Conservation (phyloP, 2,329 filamentous ascomycete genomes). For the Aspergillus hiratsukae region DNA sequence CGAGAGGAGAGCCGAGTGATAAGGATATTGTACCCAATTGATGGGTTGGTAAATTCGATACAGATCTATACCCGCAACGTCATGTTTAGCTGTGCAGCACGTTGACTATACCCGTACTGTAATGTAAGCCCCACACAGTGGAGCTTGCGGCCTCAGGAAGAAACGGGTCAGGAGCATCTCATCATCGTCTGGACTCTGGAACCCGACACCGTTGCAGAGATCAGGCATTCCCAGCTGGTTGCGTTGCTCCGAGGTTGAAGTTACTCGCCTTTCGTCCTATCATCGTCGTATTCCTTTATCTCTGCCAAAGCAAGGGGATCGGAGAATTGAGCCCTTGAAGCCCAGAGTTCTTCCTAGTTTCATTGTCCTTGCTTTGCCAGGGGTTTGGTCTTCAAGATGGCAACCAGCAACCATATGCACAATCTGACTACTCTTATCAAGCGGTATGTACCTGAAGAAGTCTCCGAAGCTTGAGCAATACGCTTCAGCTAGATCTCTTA, state of each 20-base stretch:
- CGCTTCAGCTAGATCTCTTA: background rate
- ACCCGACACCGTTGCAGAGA: constrained; percentile 14
- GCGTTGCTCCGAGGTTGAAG: background rate
- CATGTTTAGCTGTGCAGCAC: constrained; percentile 6
- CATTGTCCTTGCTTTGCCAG: constrained; percentile 11
- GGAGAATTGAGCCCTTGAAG: constrained; percentile 21
- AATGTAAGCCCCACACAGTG: constrained; percentile 18
- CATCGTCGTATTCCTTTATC: background rate
- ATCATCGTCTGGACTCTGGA: constrained; percentile 5
- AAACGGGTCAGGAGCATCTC: constrained; percentile 19
- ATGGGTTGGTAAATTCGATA: constrained; percentile 2
- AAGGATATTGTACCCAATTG: constrained; percentile 1
- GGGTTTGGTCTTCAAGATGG: constrained; percentile 49
- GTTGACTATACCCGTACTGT: constrained; percentile 10
- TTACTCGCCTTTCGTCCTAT: background rate
- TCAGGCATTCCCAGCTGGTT: background rate
- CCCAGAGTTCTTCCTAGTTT: constrained; percentile 16
- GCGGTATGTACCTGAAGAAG: constrained; percentile 58
- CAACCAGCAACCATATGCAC: constrained; percentile 76
- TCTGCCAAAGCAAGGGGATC: background rate
- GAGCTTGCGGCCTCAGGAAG: constrained; percentile 16
- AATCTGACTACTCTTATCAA: constrained; percentile 97
- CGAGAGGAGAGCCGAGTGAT: background rate
- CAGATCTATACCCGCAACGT: constrained; percentile 15
- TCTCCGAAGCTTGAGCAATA: background rate